phyloP scores from a whole-genome alignment of 139 green algal species.

The Micractinium sp. region DNA sequence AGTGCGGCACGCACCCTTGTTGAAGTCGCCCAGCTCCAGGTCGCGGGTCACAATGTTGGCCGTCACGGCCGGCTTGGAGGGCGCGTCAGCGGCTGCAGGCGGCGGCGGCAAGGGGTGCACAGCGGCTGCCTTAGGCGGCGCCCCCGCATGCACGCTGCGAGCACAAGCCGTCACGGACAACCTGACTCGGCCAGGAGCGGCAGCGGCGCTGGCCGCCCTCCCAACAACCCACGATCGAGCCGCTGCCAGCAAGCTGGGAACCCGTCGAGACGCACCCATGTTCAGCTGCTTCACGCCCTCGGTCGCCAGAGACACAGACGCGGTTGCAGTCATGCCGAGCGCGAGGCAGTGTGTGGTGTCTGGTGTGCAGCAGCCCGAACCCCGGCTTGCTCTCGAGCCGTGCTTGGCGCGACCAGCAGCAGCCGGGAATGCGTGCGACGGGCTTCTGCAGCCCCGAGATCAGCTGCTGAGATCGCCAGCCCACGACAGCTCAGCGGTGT shows the following conservation, averaged over 20 bases:
- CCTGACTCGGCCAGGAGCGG: not conserved
- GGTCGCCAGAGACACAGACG: not conserved
- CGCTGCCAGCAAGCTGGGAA: not conserved
- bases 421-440: not conserved
- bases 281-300: not conserved
- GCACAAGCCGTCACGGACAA: not conserved
- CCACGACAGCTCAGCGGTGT: too few relatives aligned
- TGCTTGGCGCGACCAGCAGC: not conserved
- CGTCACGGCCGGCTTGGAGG: not conserved
- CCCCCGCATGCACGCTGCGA: not conserved
- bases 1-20: slow-evolving; percentile 28
- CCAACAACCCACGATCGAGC: not conserved
- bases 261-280: not conserved
- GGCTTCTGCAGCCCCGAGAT: too few relatives aligned
- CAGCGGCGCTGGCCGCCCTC: not conserved
- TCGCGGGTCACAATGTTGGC: slow-evolving; percentile 38
- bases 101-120: not conserved
- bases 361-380: not conserved
- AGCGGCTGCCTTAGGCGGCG: not conserved
- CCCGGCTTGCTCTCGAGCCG: not conserved
- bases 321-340: not conserved
- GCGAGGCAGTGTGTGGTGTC: not conserved
- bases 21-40: slow-evolving; percentile 39
- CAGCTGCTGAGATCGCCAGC: too few relatives aligned
- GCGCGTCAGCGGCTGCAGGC: not conserved